Evolutionary conservation across 2,329 filamentous ascomycete genomes (phyloP).

Genomic region (Gaeumannomyces sp.): DNA sequence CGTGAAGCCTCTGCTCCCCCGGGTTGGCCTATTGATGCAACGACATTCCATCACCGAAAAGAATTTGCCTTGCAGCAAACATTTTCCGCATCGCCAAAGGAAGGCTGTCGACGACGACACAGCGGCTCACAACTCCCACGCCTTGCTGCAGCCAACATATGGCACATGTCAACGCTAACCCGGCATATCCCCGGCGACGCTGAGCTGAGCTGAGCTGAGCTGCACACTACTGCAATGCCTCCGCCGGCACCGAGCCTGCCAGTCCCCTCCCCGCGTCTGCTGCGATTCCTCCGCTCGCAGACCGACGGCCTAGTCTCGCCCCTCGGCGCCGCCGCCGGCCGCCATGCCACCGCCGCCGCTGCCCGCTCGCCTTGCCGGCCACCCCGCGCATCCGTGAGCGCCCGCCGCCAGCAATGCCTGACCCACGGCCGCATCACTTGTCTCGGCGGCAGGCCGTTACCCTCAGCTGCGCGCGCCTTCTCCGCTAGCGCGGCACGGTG

Average conservation of each 20-base stretch:
- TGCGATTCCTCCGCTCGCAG: slow-evolving; percentile 69
- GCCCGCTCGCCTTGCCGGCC: neutral
- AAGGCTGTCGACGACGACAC: neutral
- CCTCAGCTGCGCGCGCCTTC: slow-evolving; percentile 8
- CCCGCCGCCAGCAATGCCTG: neutral
- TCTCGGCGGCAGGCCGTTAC: neutral
- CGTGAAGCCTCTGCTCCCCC: neutral
- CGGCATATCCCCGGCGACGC: neutral
- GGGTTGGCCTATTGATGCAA: neutral
- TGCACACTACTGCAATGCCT: slow-evolving; percentile 33
- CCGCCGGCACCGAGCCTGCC: slow-evolving; percentile 35
- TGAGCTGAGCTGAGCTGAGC: neutral
- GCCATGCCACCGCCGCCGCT: neutral
- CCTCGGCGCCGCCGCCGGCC: neutral
- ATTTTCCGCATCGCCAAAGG: neutral
- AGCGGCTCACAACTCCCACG: neutral
- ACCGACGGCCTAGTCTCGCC: slow-evolving; percentile 51
- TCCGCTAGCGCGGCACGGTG: neutral
- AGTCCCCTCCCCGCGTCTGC: slow-evolving; percentile 50
- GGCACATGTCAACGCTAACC: neutral
- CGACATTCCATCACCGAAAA: neutral
- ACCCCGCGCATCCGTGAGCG: neutral
- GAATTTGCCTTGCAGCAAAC: neutral
- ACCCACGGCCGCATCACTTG: slow-evolving; percentile 14
- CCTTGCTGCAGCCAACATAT: neutral